These are phyloP conservation scores for Sphaerobolus stellatus DNA, from an alignment of 1,284 basidiomycete genomes.

Conservation along the genomic window DNA sequence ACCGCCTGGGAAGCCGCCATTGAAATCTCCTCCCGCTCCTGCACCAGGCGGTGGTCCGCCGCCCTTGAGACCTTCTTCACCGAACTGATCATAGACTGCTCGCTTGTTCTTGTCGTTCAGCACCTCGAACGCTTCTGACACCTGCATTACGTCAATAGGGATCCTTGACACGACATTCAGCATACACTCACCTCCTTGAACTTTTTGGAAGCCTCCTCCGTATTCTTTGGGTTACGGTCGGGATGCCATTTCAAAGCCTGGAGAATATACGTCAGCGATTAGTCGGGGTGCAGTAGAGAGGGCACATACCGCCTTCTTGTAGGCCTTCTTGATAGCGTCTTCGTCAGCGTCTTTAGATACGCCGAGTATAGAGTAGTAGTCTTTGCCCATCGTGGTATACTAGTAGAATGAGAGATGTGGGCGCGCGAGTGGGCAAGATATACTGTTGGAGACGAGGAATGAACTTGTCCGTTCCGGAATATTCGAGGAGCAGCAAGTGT, in stretches of 20 bases:
- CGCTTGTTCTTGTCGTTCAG: conserved; percentile 93
- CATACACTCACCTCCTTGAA: conserved; percentile 79
- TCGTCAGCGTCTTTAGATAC: conserved; percentile 73
- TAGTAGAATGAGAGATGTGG: not conserved
- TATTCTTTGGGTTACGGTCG: conserved; percentile 78
- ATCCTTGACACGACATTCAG: not conserved
- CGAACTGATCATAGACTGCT: conserved; percentile 91
- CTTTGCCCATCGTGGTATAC: conserved; percentile 57
- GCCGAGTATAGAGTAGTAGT: conserved; percentile 84
- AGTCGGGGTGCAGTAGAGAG: conserved; percentile 13
- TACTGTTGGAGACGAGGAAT: not conserved
- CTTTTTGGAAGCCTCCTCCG: conserved; percentile 83
- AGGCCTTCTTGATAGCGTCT: conserved; percentile 83
- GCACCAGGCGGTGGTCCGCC: conserved; percentile 54
- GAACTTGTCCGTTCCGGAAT: conserved; percentile 6
- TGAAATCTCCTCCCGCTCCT: conserved; percentile 40
- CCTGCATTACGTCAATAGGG: conserved; percentile 43
- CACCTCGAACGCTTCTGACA: conserved; percentile 97
- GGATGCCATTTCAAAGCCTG: conserved; percentile 91
- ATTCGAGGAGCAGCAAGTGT: conserved; percentile 3
- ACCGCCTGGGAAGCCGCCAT: conserved; percentile 47
- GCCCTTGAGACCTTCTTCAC: conserved; percentile 92
- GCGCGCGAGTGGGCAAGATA: not conserved
- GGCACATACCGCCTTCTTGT: conserved; percentile 69
- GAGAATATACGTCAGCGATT: conserved; percentile 15